Conservation (phyloP, 2,329 filamentous ascomycete genomes). For the Phyllosticta ampelicida region DNA sequence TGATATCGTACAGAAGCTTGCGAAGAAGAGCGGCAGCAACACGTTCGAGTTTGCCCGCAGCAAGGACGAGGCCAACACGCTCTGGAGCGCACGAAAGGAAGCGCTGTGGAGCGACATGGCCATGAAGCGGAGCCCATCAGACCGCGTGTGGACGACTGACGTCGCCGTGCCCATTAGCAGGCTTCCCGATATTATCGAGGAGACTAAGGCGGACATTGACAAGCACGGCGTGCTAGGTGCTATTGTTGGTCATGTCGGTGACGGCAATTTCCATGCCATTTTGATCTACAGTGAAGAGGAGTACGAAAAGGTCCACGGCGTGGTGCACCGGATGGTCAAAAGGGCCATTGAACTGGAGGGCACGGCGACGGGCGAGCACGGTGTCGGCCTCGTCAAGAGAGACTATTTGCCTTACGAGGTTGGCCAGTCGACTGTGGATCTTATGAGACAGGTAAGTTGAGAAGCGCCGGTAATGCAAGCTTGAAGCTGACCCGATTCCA, state of each 20-base stretch:
- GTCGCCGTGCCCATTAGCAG: conserved; percentile 66
- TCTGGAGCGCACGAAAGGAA: conserved; percentile 68
- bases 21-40: conserved; percentile 49
- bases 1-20: conserved; percentile 50
- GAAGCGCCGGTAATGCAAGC: neutral
- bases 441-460: conserved; percentile 62
- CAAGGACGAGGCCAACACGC: conserved; percentile 53
- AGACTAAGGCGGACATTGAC: conserved; percentile 57
- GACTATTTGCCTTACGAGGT: conserved; percentile 74
- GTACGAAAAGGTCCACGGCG: conserved; percentile 52
- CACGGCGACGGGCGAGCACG: conserved; percentile 77
- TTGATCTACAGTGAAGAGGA: conserved; percentile 56
- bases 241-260: conserved; percentile 64
- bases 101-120: conserved; percentile 64
- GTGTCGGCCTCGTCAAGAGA: conserved; percentile 72
- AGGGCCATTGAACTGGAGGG: conserved; percentile 75
- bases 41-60: conserved; percentile 59
- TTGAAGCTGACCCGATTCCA: conserved; percentile 22
- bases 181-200: conserved; percentile 64
- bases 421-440: conserved; percentile 61
- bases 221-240: conserved; percentile 52
- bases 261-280: conserved; percentile 64
- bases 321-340: conserved; percentile 80
- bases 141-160: conserved; percentile 67
- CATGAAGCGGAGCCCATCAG: conserved; percentile 44